These are phyloP conservation scores for Aureobasidium sp. DNA, from an alignment of 2,329 filamentous ascomycete genomes.

Conservation along the genomic window DNA sequence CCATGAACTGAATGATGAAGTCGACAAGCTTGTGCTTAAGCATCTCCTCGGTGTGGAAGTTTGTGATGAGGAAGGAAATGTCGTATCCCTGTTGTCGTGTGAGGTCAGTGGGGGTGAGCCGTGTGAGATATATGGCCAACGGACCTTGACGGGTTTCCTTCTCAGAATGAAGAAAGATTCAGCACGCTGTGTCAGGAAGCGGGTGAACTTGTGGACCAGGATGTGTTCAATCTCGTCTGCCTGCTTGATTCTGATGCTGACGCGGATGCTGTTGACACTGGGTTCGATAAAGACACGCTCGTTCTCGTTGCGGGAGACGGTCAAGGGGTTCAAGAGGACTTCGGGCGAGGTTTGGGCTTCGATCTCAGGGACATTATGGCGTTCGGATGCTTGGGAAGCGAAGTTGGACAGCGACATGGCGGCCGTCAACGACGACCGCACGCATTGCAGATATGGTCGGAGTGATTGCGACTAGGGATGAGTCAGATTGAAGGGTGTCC, in stretches of 20 bases:
- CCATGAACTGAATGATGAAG: slow-evolving; percentile 99
- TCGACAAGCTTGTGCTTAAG: slow-evolving; percentile 98
- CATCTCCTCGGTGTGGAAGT: slow-evolving; percentile 98
- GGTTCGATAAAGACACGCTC: slow-evolving; percentile 95
- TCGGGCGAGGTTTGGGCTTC: slow-evolving; percentile 90
- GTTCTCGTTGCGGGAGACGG: slow-evolving; percentile 90
- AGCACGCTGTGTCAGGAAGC: slow-evolving; percentile 91
- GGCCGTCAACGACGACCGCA: slow-evolving; percentile 87
- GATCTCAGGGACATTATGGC: slow-evolving; percentile 96
- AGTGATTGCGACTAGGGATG: slow-evolving; percentile 79
- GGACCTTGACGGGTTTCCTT: slow-evolving; percentile 88
- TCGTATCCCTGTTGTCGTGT: slow-evolving; percentile 68
- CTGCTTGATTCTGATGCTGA: slow-evolving; percentile 99
- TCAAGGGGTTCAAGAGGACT: slow-evolving; percentile 84
- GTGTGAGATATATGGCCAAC: slow-evolving; percentile 20
- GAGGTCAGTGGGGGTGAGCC: background rate
- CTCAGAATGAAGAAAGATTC: slow-evolving; percentile 95
- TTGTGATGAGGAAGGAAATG: slow-evolving; percentile 97
- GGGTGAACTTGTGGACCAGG: slow-evolving; percentile 94
- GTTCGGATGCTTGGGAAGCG: slow-evolving; percentile 89
- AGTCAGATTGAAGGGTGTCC: background rate
- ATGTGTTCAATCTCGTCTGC: slow-evolving; percentile 98
- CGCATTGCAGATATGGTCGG: slow-evolving; percentile 91
- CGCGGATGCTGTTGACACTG: slow-evolving; percentile 90
- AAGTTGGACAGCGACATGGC: slow-evolving; percentile 95